Conservation (phyloP, 2,329 filamentous ascomycete species). For the Fusarium chuoi region DNA sequence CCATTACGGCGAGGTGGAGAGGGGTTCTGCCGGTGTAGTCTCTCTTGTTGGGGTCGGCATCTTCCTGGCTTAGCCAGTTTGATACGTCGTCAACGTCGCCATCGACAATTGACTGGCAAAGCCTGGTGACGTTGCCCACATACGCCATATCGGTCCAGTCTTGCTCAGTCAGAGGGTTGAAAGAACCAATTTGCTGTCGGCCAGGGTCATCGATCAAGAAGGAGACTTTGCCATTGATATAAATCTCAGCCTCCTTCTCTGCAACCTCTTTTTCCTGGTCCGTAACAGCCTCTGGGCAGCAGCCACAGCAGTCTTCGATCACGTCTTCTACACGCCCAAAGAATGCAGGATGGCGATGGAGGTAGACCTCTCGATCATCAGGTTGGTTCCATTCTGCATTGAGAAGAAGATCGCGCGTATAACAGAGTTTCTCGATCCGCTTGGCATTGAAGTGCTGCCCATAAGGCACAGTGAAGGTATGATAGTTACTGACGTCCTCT, state of each 20-base stretch:
- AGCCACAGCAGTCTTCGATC: conserved; percentile 83
- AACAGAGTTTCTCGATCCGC: conserved; percentile 84
- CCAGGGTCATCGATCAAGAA: conserved; percentile 87
- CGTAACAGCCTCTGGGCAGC: conserved; percentile 75
- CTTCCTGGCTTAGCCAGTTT: conserved; percentile 75
- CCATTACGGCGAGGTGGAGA: conserved; percentile 78
- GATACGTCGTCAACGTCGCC: conserved; percentile 75
- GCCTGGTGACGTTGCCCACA: conserved; percentile 77
- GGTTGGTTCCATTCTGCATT: conserved; percentile 89
- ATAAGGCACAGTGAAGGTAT: conserved; percentile 79
- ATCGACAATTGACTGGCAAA: conserved; percentile 86
- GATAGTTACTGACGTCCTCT: conserved; percentile 81
- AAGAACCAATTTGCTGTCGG: conserved; percentile 75
- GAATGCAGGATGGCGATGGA: conserved; percentile 88
- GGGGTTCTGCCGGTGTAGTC: conserved; percentile 84
- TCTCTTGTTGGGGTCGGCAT: conserved; percentile 75
- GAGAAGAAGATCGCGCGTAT: conserved; percentile 81
- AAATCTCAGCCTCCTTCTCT: conserved; percentile 78
- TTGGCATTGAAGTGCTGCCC: conserved; percentile 70
- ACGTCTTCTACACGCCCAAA: conserved; percentile 81
- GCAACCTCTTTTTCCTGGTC: conserved; percentile 77
- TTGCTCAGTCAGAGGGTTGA: conserved; percentile 82
- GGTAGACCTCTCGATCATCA: conserved; percentile 77
- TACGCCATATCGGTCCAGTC: conserved; percentile 96
- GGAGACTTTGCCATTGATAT: conserved; percentile 76